These are phyloP conservation scores for Botryotinia calthae DNA, from an alignment of 2,329 filamentous ascomycete genomes.

Conservation along the genomic window DNA sequence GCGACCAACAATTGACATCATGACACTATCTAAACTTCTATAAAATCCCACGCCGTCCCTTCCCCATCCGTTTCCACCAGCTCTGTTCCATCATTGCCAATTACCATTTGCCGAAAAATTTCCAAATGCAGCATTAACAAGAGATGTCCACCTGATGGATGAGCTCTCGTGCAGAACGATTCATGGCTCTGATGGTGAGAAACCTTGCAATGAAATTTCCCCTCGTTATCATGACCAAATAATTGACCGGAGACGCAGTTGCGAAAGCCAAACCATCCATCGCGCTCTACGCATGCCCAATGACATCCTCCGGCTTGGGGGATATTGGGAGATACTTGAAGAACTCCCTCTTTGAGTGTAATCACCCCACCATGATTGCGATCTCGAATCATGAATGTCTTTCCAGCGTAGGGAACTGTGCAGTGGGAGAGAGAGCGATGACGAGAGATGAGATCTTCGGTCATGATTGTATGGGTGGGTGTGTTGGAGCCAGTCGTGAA, in stretches of 20 bases:
- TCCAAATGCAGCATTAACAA: constrained; percentile 11
- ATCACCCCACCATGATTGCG: not conserved
- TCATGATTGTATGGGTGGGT: constrained; percentile 4
- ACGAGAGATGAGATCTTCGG: not conserved
- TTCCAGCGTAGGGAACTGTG: not conserved
- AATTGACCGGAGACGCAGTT: constrained; percentile 13
- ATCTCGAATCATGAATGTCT: constrained; percentile 12
- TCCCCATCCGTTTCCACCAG: constrained; percentile 16
- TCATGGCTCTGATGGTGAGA: not conserved
- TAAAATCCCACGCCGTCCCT: constrained; percentile 13
- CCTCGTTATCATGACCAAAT: not conserved
- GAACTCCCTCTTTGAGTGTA: not conserved
- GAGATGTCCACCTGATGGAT: constrained; percentile 6
- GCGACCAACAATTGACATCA: not conserved
- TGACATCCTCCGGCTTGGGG: not conserved
- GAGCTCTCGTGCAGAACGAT: constrained; percentile 9
- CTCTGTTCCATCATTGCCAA: not conserved
- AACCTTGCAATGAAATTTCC: constrained; percentile 1
- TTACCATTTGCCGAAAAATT: constrained; percentile 11
- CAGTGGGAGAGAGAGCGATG: not conserved
- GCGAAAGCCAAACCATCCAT: constrained; percentile 17
- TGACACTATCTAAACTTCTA: constrained; percentile 1
- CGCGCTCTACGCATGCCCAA: constrained; percentile 11
- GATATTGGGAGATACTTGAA: not conserved
- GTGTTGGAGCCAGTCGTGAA: constrained; percentile 1